phyloP scores from a whole-genome alignment of 2,329 filamentous ascomycete genomes.

The Coniochaeta prunicola region DNA sequence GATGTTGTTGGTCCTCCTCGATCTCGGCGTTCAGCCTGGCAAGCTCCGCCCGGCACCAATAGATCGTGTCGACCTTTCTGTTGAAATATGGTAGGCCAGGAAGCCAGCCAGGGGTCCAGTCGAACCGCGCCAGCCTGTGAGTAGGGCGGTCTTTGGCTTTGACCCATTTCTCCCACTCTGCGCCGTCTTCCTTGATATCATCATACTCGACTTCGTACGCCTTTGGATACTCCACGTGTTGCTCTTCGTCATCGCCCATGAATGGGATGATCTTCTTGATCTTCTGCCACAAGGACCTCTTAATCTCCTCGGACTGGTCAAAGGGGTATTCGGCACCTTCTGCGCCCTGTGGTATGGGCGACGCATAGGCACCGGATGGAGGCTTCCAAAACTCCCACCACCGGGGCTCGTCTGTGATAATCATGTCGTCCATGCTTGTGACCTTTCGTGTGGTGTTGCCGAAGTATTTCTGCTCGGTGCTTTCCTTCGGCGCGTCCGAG shows the following conservation, averaged over 20 bases:
- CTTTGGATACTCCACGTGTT: constrained; percentile 47
- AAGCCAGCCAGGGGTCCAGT: constrained; percentile 57
- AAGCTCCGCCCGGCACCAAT: constrained; percentile 79
- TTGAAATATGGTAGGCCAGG: constrained; percentile 71
- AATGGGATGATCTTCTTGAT: constrained; percentile 45
- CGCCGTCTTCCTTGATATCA: constrained; percentile 54
- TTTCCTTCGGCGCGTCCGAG: neutral
- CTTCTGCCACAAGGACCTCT: constrained; percentile 43
- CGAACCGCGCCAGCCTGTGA: constrained; percentile 62
- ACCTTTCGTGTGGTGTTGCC: constrained; percentile 48
- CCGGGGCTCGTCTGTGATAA: constrained; percentile 32
- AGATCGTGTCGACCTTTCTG: constrained; percentile 91
- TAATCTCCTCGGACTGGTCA: constrained; percentile 23
- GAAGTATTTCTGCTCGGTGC: constrained; percentile 11
- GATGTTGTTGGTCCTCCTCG: constrained; percentile 77
- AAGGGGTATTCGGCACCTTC: constrained; percentile 36
- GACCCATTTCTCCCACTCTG: constrained; percentile 77
- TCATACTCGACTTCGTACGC: constrained; percentile 55
- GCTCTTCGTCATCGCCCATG: constrained; percentile 32
- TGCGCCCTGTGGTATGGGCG: constrained; percentile 52
- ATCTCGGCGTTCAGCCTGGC: constrained; percentile 88
- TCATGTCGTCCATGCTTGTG: constrained; percentile 41
- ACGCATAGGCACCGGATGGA: constrained; percentile 52
- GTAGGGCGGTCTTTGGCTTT: constrained; percentile 77
- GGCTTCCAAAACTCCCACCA: constrained; percentile 63